Evolutionary conservation across 371 early-diverging fungal genomes (phyloP).

Genomic region (Neoconidiobolus thromboides): DNA sequence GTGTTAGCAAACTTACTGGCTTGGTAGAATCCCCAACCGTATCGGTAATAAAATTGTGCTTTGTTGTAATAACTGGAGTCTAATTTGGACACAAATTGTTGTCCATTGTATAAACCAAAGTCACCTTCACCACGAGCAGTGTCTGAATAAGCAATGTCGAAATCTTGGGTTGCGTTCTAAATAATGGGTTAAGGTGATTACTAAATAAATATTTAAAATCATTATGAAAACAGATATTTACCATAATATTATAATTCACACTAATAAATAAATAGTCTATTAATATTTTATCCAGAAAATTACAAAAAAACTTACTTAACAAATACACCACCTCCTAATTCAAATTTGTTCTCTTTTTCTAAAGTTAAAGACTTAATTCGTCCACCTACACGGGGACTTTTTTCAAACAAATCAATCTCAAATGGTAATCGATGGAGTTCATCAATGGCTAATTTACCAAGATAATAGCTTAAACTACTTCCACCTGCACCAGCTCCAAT

Average conservation of each 20-base stretch:
- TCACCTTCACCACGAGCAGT: background rate
- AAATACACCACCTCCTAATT: background rate
- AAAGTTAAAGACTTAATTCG: background rate
- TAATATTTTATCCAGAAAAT: background rate
- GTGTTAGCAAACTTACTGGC: background rate
- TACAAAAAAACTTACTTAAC: background rate
- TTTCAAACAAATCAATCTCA: slow-evolving; percentile 4
- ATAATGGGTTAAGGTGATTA: background rate
- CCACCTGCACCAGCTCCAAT: slow-evolving; percentile 5
- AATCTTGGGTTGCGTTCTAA: slow-evolving; percentile 3
- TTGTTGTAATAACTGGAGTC: background rate
- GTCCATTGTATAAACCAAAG: slow-evolving; percentile 2
- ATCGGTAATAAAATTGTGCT: background rate
- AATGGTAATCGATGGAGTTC: no score
- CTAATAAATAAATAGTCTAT: background rate
- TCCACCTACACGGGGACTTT: background rate
- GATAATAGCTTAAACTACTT: background rate
- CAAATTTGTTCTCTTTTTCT: background rate
- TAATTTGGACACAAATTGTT: background rate
- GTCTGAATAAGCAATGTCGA: background rate
- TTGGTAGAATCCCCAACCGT: background rate
- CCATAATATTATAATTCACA: slow-evolving; percentile 2
- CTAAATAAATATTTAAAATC: background rate
- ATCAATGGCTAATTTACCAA: background rate
- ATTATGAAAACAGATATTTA: background rate